Conservation (phyloP, 176 grass and related monocot genomes). For the Eremochloa ophiuroides region DNA sequence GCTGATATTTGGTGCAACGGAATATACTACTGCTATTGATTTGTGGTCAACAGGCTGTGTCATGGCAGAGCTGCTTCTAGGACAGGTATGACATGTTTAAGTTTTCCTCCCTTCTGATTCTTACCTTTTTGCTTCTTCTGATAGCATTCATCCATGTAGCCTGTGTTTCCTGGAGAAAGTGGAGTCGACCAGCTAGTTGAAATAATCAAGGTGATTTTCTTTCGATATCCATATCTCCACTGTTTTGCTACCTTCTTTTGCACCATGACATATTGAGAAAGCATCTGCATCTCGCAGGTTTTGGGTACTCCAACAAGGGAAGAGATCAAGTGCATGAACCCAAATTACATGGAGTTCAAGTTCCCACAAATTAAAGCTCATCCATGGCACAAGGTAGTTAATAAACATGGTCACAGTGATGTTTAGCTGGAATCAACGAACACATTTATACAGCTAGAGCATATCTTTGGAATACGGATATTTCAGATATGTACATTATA, state of each 20-base stretch:
- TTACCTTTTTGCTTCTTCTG: constrained; percentile 9
- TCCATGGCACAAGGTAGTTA: constrained; percentile 98
- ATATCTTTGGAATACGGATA: background rate
- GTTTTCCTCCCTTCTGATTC: background rate
- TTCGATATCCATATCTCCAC: background rate
- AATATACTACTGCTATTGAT: constrained; percentile 96
- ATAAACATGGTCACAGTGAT: background rate
- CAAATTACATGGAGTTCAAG: constrained; percentile 94
- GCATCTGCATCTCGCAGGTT: constrained; percentile 50
- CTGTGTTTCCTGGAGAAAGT: constrained; percentile 96
- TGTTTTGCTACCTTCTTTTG: constrained; percentile 2
- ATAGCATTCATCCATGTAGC: constrained; percentile 44
- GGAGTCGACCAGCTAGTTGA: constrained; percentile 97
- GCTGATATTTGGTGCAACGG: constrained; percentile 95
- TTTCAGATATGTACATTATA: background rate
- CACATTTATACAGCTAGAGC: background rate
- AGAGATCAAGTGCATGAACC: constrained; percentile 99
- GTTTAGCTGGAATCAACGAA: background rate
- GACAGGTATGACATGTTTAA: constrained; percentile 55
- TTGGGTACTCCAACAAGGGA: constrained; percentile 98
- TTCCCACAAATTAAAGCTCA: constrained; percentile 99
- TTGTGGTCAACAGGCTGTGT: constrained; percentile 97
- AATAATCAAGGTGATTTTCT: constrained; percentile 82
- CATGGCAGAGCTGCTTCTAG: constrained; percentile 87
- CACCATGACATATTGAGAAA: constrained; percentile 30